These are phyloP conservation scores for Trametes coccinea DNA, from an alignment of 768 basidiomycete genomes.

Conservation along the genomic window DNA sequence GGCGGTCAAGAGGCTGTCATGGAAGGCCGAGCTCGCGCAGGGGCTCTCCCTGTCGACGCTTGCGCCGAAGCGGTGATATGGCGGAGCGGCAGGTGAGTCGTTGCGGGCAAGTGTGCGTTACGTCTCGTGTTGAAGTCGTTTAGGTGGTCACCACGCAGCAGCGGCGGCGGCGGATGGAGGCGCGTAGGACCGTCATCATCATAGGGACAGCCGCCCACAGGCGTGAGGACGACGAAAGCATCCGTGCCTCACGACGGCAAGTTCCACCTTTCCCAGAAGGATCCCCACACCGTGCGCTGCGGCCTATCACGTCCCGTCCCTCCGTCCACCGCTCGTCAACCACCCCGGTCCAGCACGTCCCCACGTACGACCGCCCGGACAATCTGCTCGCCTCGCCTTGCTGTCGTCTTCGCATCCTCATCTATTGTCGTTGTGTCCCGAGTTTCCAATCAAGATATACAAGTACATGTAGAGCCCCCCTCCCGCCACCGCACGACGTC, in stretches of 20 bases:
- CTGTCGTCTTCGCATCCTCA: background rate
- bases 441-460: background rate
- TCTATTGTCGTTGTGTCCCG: background rate
- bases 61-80: conserved; percentile 51
- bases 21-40: conserved; percentile 85
- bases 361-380: background rate
- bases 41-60: conserved; percentile 72
- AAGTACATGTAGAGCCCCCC: background rate
- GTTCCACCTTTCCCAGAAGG: too few species aligned
- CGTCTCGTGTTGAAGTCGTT: background rate
- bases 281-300: too few species aligned
- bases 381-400: background rate
- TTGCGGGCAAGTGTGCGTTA: background rate
- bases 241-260: background rate
- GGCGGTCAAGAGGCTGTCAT: conserved; percentile 69
- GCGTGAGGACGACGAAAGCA: background rate
- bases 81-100: conserved; percentile 12
- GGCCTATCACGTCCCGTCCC: too few species aligned
- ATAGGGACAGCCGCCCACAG: background rate
- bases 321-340: too few species aligned
- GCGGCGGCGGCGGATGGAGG: background rate
- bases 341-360: too few species aligned
- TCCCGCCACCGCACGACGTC: background rate
- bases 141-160: background rate
- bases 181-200: background rate